Evolutionary conservation across 2,329 filamentous ascomycete species (phyloP), one percentile per base, ranked within the genome.

Genomic region (Epichloe baconii): DNA sequence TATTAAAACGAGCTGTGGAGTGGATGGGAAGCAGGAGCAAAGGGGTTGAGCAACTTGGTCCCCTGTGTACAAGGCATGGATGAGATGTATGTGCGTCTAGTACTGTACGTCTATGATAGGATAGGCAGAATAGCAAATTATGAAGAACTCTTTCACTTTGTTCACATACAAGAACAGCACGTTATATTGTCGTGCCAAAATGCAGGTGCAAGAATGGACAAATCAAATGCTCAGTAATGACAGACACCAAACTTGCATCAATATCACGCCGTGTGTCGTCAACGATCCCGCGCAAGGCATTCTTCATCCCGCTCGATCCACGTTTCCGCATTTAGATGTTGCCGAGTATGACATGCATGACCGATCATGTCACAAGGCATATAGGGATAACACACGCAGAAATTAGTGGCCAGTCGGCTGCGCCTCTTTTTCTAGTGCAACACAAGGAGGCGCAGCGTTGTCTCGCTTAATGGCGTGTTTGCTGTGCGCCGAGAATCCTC

Each of bases 61-160:
- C 47, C 35, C 52, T 47, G 26, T 55, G 51, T 52, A 51, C 48
- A 43, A 49, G 47, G 41, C 44, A 40, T 44, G n/a, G 51, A 35
- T 38, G 36, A 40, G 47, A 45, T 59, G 55, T 40, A 17, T 17
- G 17, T 17, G 17, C 17, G 17, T 17, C 17, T 17, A 17, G 17
- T 17, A 55, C 17, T 59, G 55, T 40, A 55, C 17, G 45, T 53
- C 34, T 52, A 53, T 19, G 19, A 47, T 2, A 3, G 38, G 43
- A 44, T 42, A 50, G 45, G 50, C 36, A 49, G 47, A 43, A 51
- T 48, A 53, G 53, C 44, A 51, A 42, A 31, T 36, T 35, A 31
- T 37, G 6, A 15, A 48, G 2, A 17, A 47, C 8, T 38, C 8
- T 44, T 51, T 51, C 42, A 43, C 34, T 53, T 51, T 53, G 43